phyloP scores from a whole-genome alignment of 2,329 filamentous ascomycete genomes.

The Arthroderma sp. region DNA sequence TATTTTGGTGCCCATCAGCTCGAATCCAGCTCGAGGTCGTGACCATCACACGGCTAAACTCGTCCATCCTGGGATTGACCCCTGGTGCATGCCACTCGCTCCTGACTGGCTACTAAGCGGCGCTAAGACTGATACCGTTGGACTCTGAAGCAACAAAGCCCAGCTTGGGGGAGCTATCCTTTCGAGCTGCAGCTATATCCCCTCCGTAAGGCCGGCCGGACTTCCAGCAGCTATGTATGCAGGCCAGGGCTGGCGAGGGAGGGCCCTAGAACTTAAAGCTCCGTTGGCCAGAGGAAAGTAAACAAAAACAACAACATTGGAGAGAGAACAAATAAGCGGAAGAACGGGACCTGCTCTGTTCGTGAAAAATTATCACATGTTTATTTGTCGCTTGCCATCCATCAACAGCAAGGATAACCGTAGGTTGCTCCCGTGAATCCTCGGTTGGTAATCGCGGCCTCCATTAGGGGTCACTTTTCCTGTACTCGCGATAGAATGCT shows the following conservation, averaged over 20 bases:
- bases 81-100: background rate
- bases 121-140: background rate
- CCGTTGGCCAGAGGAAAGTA: background rate
- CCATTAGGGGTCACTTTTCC: background rate
- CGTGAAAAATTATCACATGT: background rate
- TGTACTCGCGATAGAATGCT: background rate
- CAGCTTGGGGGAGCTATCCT: background rate
- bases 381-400: background rate
- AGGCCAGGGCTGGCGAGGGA: background rate
- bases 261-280: background rate
- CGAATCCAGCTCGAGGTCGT: background rate
- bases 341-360: no score
- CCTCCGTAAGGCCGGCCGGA: background rate
- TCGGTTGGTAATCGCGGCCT: background rate
- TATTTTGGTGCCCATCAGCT: background rate
- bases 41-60: background rate
- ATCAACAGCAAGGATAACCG: background rate
- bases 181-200: background rate
- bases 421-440: background rate
- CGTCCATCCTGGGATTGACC: background rate
- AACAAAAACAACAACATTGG: no score
- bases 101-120: background rate
- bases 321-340: background rate
- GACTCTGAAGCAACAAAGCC: background rate
- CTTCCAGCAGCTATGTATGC: background rate